Percentiles rank a stretch among this genome's conserved stretches.
phyloP scores from a whole-genome alignment of 2,329 filamentous ascomycete genomes.

The Epichloe glyceriae region DNA sequence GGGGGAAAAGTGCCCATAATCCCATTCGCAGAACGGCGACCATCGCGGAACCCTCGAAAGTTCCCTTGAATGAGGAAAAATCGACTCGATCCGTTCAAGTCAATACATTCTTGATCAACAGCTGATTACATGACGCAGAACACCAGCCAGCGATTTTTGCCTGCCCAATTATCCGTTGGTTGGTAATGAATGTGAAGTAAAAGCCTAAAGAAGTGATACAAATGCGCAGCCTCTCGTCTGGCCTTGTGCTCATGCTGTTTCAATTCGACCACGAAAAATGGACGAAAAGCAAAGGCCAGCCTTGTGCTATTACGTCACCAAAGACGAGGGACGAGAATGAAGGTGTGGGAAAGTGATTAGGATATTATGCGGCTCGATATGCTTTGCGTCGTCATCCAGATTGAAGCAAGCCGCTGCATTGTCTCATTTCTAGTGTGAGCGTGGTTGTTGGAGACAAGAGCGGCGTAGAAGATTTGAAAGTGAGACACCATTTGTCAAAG shows the following conservation, averaged over 20 bases:
- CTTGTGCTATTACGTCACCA: background rate
- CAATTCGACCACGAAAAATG: background rate
- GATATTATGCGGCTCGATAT: background rate
- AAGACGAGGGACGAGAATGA: background rate
- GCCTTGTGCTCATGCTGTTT: background rate
- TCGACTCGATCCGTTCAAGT: background rate
- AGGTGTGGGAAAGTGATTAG: background rate
- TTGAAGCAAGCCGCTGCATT: background rate
- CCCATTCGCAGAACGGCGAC: background rate
- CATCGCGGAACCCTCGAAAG: too few species aligned
- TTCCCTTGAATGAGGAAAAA: too few species aligned
- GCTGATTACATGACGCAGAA: background rate
- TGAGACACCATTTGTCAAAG: background rate
- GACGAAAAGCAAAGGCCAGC: background rate
- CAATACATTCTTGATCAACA: background rate
- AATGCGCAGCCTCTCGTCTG: background rate
- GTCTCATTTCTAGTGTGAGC: background rate
- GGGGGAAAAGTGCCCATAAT: background rate
- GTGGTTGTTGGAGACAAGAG: background rate
- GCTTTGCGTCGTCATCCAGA: background rate
- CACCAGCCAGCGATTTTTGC: background rate
- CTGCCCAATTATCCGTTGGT: background rate
- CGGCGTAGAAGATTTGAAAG: background rate
- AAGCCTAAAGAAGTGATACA: background rate
- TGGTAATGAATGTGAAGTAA: background rate